Percentiles rank a stretch among this genome's conserved stretches.
Evolutionary conservation across 2,329 filamentous ascomycete genomes (phyloP).

Genomic region (Colletotrichum spaethianum): DNA sequence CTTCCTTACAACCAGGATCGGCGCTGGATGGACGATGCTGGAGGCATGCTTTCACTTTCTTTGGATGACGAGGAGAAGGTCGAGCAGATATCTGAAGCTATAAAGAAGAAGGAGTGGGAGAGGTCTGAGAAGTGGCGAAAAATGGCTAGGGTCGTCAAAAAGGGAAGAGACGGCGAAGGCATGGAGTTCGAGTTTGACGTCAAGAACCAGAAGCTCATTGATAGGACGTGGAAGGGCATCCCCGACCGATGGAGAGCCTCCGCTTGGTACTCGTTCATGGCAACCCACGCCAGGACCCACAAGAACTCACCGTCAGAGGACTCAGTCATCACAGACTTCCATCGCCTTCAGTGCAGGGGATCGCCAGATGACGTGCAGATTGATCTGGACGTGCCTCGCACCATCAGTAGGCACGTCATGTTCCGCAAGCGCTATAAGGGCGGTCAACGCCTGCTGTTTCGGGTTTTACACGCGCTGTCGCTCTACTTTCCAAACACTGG

Average conservation of each 20-base stretch:
- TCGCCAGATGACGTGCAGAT: constrained; percentile 97
- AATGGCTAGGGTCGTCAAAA: constrained; percentile 72
- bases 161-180: constrained; percentile 67
- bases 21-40: constrained; percentile 74
- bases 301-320: constrained; percentile 76
- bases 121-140: constrained; percentile 77
- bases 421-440: constrained; percentile 93
- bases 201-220: constrained; percentile 85
- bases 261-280: constrained; percentile 95
- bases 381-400: constrained; percentile 95
- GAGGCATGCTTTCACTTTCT: constrained; percentile 75
- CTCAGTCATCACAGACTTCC: constrained; percentile 79
- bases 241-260: constrained; percentile 94
- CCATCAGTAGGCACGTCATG: constrained; percentile 97
- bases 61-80: constrained; percentile 71
- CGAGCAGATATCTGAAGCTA: constrained; percentile 66
- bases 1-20: constrained; percentile 74
- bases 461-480: constrained; percentile 91
- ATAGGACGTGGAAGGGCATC: constrained; percentile 97
- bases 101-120: constrained; percentile 74
- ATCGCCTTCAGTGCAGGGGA: constrained; percentile 78
- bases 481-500: constrained; percentile 92
- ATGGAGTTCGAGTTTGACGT: constrained; percentile 85
- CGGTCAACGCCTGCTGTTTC: constrained; percentile 91
- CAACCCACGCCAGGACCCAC: constrained; percentile 78